Evolutionary conservation across 805 yeast species (phyloP).

Genomic region (Metschnikowia amazonensis): DNA sequence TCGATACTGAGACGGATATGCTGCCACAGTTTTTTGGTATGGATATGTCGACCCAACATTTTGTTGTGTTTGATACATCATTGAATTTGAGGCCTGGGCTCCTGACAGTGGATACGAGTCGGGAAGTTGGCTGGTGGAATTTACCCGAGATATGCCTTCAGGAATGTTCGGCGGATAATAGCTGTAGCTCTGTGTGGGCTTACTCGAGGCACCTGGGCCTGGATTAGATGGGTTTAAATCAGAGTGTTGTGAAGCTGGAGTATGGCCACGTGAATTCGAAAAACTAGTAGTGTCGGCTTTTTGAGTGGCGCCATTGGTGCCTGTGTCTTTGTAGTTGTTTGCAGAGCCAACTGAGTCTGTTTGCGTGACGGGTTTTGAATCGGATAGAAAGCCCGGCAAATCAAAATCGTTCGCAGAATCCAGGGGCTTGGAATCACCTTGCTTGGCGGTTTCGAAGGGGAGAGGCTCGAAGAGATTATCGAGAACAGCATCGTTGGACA

Average conservation of each 20-base stretch:
- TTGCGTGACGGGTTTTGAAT: conserved; percentile 5
- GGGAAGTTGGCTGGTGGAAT: conserved; percentile 7
- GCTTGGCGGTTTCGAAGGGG: conserved; percentile 15
- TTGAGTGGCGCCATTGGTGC: not conserved
- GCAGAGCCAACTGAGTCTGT: not conserved
- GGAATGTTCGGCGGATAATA: conserved; percentile 1
- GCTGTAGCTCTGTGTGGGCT: not conserved
- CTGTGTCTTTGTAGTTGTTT: not conserved
- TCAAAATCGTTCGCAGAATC: conserved; percentile 9
- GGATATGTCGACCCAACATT: conserved; percentile 7
- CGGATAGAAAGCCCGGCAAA: conserved; percentile 16
- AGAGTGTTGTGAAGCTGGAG: not conserved
- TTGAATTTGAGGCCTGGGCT: not conserved
- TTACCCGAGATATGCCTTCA: conserved; percentile 5
- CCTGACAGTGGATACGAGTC: conserved; percentile 2
- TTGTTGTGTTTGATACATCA: not conserved
- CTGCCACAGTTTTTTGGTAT: conserved; percentile 10
- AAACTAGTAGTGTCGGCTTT: not conserved
- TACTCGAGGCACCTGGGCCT: not conserved
- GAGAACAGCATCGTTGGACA: conserved; percentile 8
- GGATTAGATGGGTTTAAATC: not conserved
- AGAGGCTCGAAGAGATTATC: conserved; percentile 20
- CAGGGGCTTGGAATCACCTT: conserved; percentile 6
- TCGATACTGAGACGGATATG: conserved; percentile 7
- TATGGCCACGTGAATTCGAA: not conserved